Percentiles rank a stretch among this genome's conserved stretches.
These are phyloP conservation scores for Nannochloris sp. DNA, from an alignment of 139 green algal species.

Conservation along the genomic window DNA sequence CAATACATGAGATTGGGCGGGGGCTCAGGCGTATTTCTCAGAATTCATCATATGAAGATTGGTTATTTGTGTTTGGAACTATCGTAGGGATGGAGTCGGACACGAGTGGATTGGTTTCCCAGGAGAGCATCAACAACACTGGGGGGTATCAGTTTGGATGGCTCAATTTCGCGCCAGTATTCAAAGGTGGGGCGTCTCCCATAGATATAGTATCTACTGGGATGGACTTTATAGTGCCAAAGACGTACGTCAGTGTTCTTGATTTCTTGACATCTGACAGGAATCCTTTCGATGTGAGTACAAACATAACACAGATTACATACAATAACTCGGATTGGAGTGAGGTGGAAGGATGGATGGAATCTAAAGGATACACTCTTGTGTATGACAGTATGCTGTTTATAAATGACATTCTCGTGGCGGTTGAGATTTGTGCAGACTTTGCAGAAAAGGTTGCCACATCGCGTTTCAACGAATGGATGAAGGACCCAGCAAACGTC, in stretches of 20 bases:
- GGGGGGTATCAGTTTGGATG: neutral
- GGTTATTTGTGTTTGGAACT: neutral
- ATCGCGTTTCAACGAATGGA: neutral
- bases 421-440: constrained; percentile 3
- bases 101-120: neutral
- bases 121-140: neutral
- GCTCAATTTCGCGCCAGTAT: neutral
- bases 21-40: neutral
- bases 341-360: neutral
- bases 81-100: neutral
- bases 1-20: neutral
- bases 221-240: neutral
- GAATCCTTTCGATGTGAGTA: neutral
- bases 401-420: neutral
- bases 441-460: neutral
- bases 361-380: neutral
- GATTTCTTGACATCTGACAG: constrained; percentile 10
- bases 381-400: neutral
- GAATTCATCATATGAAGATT: neutral
- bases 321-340: neutral
- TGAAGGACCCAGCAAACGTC: neutral
- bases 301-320: neutral
- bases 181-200: neutral
- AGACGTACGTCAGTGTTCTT: neutral
- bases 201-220: neutral